A percentile compares a stretch with the other conserved stretches of the same genome.
Conservation (phyloP, 2,329 filamentous ascomycete species). For the Colletotrichum musicola region DNA sequence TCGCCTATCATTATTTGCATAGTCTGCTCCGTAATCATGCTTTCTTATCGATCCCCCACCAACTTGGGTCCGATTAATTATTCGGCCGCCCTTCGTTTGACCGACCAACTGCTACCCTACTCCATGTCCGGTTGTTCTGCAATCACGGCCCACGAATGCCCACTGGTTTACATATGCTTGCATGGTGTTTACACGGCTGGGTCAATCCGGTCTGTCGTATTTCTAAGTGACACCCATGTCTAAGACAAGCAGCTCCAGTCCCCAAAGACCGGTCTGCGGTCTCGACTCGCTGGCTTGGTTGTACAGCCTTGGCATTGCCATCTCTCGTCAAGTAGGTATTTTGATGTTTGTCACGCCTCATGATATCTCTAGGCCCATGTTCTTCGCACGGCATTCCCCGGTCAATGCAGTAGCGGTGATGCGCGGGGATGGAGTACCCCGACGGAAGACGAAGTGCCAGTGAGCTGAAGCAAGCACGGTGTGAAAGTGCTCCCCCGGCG, state of each 20-base stretch:
- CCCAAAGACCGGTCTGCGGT: not conserved
- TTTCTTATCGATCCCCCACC: not conserved
- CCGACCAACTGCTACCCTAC: constrained; percentile 14
- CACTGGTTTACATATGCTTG: constrained; percentile 26
- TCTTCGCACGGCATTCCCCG: not conserved
- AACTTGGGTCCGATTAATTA: not conserved
- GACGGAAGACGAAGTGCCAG: too few relatives aligned
- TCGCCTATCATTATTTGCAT: not conserved
- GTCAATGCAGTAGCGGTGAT: not conserved
- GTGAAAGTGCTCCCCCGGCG: too few relatives aligned
- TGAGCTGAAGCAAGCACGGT: too few relatives aligned
- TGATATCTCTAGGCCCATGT: not conserved
- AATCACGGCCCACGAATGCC: constrained; percentile 11
- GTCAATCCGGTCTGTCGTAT: not conserved
- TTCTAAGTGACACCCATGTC: constrained; percentile 16
- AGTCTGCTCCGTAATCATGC: not conserved
- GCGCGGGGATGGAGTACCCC: too few relatives aligned
- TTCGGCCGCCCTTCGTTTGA: constrained; percentile 16
- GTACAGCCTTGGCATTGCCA: not conserved
- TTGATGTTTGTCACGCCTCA: too few relatives aligned
- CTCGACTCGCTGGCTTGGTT: not conserved
- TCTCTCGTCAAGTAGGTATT: too few relatives aligned
- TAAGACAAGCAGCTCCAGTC: constrained; percentile 15
- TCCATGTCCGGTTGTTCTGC: constrained; percentile 14
- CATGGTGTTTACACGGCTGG: constrained; percentile 7